phyloP scores from a whole-genome alignment of 208 protist species.

The Crithidia fasciculata region DNA sequence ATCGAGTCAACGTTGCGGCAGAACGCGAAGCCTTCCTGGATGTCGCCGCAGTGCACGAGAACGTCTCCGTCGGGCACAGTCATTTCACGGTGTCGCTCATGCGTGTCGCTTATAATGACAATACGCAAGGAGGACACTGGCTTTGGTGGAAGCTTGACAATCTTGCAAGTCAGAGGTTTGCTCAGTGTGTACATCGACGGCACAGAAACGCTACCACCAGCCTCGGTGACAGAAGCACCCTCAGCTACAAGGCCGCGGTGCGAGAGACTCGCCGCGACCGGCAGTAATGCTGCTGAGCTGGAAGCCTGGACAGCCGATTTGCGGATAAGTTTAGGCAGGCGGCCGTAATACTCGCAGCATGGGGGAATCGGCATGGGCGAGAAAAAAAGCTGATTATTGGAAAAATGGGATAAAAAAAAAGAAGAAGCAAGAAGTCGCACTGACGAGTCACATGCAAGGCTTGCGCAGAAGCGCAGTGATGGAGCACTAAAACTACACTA shows the following conservation, averaged over 20 bases:
- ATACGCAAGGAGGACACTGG: conserved; percentile 45
- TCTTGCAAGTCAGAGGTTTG: conserved; percentile 19
- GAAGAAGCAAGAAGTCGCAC: background rate
- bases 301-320: conserved; percentile 9
- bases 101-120: conserved; percentile 80
- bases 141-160: conserved; percentile 32
- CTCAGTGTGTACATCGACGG: conserved; percentile 29
- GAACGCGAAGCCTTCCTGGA: conserved; percentile 49
- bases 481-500: too few relatives aligned
- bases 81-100: conserved; percentile 63
- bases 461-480: too few relatives aligned
- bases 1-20: conserved; percentile 17
- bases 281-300: background rate
- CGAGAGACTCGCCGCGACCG: background rate
- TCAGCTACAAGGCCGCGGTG: background rate
- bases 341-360: conserved; percentile 55
- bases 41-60: conserved; percentile 74
- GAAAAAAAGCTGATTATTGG: too few relatives aligned
- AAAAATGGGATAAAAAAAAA: too few relatives aligned
- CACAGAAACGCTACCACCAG: background rate
- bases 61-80: conserved; percentile 62
- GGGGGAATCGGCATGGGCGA: conserved; percentile 7
- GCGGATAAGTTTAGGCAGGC: conserved; percentile 33
- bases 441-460: too few relatives aligned
- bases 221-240: background rate